Evolutionary conservation across 768 basidiomycete genomes (phyloP).

Genomic region (Sporobolomyces phaffii): DNA sequence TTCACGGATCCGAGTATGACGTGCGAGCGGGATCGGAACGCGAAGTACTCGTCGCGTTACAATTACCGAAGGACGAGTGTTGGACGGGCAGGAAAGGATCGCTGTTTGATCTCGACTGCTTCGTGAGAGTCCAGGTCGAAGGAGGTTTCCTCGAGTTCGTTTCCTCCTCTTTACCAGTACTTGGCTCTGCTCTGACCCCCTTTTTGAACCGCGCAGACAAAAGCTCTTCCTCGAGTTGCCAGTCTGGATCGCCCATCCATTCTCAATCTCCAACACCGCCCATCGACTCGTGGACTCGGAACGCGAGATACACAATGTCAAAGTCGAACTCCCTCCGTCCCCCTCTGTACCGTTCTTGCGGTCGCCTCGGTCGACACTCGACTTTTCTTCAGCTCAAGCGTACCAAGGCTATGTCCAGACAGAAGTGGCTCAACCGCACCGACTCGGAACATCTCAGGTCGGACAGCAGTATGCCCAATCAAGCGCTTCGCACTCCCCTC

Average conservation of each 20-base stretch:
- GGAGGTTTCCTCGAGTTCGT: conserved; percentile 34
- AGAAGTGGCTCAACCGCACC: not conserved
- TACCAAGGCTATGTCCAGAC: not conserved
- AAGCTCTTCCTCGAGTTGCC: conserved; percentile 39
- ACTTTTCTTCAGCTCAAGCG: not conserved
- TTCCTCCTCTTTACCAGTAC: no score
- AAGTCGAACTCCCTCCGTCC: not conserved
- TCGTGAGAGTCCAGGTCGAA: conserved; percentile 33
- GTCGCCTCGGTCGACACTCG: conserved; percentile 17
- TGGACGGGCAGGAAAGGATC: conserved; percentile 29
- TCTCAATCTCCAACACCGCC: conserved; percentile 33
- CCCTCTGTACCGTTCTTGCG: not conserved
- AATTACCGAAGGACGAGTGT: conserved; percentile 28
- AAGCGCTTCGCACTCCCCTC: conserved; percentile 5
- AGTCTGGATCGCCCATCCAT: conserved; percentile 37
- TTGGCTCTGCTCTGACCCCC: no score
- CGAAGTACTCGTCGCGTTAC: conserved; percentile 4
- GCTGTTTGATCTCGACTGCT: conserved; percentile 39
- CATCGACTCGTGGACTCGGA: conserved; percentile 14
- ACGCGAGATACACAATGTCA: not conserved
- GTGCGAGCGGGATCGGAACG: conserved; percentile 29
- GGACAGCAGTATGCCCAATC: not conserved
- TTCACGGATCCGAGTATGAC: conserved; percentile 37
- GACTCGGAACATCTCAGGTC: not conserved
- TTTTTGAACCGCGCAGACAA: conserved; percentile 28